Evolutionary conservation across 352 stramenopile genomes (phyloP), one percentile per base, ranked within the genome.

Genomic region (Blastocystis sp.): DNA sequence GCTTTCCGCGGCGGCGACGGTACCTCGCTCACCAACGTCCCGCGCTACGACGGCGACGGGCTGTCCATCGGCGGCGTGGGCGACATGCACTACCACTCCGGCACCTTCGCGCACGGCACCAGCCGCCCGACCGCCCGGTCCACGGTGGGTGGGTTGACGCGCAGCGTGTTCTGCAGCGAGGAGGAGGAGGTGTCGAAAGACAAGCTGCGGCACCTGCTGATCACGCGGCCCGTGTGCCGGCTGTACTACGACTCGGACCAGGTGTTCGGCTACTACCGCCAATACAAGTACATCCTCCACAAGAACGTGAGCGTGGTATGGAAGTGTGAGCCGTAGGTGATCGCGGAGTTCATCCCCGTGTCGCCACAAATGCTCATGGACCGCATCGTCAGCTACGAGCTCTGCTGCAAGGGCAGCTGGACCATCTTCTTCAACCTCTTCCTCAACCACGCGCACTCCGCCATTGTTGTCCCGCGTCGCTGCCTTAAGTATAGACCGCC

Each of bases 361-460:
- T 84, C 74, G 23, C 74, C 74, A 1, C 17, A 34, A n/a, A 21
- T 69, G 21, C 48, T 84, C 14, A 84, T 84, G 74, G 69, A 84
- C 23, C 74, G 74, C 14, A 84, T 84, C 28, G 48, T 84, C 17
- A 45, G 45, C 41, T 84, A 56, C 41, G 74, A 84, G 45, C 48
- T 84, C 1, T 67, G 45, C 53, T 67, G n/a, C 60, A 84, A 84
- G 40, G 74, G 74, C 9, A 67, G 45, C 21, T 84, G 74, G 74
- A 69, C 74, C 1, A 84, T 84, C n/a, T 48, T 84, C 41, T 84
- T 59, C 61, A 84, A 67, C 14, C 61, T 84, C 7, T 52, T 84
- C 60, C 65, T 84, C 17, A 84, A 84, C 61, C 65, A 84, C 21
- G 21, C 65, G 41, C 74, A 84, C 60, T 67, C 45, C 45, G 41